Evolutionary conservation across 2,329 filamentous ascomycete genomes (phyloP).

Genomic region (Colletotrichum cuscutae): DNA sequence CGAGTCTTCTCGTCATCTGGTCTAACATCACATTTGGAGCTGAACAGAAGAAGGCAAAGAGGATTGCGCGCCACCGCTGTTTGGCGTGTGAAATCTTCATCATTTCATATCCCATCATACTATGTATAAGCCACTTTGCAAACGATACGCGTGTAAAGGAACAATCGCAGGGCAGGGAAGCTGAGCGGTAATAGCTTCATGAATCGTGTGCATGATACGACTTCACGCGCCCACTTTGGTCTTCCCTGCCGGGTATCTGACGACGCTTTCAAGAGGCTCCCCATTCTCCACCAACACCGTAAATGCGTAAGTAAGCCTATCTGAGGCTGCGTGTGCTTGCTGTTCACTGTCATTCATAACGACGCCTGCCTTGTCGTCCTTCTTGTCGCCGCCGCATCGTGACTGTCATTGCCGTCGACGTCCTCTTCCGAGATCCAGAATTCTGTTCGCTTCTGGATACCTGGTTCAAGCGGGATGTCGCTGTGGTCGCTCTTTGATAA

Average conservation of each 20-base stretch:
- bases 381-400: background rate
- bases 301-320: conserved; percentile 7
- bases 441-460: conserved; percentile 38
- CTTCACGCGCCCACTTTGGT: background rate
- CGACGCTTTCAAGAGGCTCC: background rate
- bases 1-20: background rate
- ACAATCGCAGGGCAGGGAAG: conserved; percentile 10
- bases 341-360: background rate
- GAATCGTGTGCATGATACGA: background rate
- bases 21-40: background rate
- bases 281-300: conserved; percentile 1
- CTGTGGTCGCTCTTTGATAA: conserved; percentile 36
- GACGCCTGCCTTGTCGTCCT: background rate
- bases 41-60: no score
- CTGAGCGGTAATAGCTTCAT: background rate
- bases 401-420: background rate
- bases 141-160: background rate
- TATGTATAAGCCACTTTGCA: background rate
- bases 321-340: background rate
- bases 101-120: conserved; percentile 13
- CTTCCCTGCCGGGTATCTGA: conserved; percentile 29
- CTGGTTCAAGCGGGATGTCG: conserved; percentile 36
- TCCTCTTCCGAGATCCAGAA: conserved; percentile 37
- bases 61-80: background rate
- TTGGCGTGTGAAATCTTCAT: conserved; percentile 1